phyloP scores from a whole-genome alignment of 164 flowering plant genomes.

The Macadamia integrifolia region DNA sequence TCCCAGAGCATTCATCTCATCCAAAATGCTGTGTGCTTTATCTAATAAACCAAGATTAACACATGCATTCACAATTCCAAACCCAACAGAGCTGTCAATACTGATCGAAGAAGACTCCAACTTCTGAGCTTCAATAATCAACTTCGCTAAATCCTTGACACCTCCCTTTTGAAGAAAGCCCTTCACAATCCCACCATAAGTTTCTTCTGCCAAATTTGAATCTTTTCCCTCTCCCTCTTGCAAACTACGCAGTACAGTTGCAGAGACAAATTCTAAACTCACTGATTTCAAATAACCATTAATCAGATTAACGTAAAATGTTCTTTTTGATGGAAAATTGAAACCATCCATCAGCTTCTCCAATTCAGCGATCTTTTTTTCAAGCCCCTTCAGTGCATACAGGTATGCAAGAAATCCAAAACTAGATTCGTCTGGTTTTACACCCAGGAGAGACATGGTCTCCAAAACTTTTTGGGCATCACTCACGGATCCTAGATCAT shows the following conservation, averaged over 20 bases:
- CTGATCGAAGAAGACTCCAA: slow-evolving; percentile 39
- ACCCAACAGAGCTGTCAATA: slow-evolving; percentile 63
- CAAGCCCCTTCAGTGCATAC: slow-evolving; percentile 72
- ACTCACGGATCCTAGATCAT: slow-evolving; percentile 45
- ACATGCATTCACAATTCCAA: slow-evolving; percentile 74
- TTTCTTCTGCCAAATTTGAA: slow-evolving; percentile 42
- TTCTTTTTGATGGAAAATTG: slow-evolving; percentile 35
- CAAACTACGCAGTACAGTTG: slow-evolving; percentile 40
- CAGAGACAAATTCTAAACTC: slow-evolving; percentile 43
- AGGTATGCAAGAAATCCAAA: slow-evolving; percentile 79
- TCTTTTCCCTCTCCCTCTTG: slow-evolving; percentile 30
- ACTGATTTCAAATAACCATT: slow-evolving; percentile 69
- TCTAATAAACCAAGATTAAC: slow-evolving; percentile 62
- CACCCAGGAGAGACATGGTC: slow-evolving; percentile 65
- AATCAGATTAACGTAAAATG: slow-evolving; percentile 51
- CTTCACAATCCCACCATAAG: slow-evolving; percentile 50
- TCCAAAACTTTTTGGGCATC: slow-evolving; percentile 84
- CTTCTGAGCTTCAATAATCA: slow-evolving; percentile 71
- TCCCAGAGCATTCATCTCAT: slow-evolving; percentile 80
- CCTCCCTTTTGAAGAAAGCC: slow-evolving; percentile 55
- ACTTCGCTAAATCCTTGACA: slow-evolving; percentile 46
- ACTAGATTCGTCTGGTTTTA: slow-evolving; percentile 65
- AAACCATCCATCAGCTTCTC: slow-evolving; percentile 51
- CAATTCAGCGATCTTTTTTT: slow-evolving; percentile 60
- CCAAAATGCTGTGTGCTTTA: slow-evolving; percentile 74